Conservation (phyloP, 108 stramenopile genomes). For the Nannochloropsis granulata region DNA sequence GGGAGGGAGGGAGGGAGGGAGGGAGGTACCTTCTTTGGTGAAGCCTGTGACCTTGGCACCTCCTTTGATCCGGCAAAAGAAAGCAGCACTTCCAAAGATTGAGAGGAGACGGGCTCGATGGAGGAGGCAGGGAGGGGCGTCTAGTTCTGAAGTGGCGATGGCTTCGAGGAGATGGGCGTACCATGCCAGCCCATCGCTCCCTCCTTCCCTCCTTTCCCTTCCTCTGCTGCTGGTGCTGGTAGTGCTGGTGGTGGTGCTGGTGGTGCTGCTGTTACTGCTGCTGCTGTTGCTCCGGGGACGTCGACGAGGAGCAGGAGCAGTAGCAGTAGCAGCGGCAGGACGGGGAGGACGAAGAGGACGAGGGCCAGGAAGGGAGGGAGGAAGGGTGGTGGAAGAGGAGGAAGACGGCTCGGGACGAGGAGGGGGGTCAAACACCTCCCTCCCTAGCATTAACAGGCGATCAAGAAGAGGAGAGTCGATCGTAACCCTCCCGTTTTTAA, state of each 20-base stretch:
- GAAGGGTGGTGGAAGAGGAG: not conserved
- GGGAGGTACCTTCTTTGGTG: not conserved
- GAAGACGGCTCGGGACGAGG: not conserved
- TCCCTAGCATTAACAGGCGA: not conserved
- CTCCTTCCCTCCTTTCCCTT: too few relatives aligned
- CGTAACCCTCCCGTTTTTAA: not conserved
- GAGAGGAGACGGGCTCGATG: not conserved
- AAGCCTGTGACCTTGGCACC: not conserved
- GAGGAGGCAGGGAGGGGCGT: not conserved
- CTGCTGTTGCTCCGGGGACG: too few relatives aligned
- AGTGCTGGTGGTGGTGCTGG: too few relatives aligned
- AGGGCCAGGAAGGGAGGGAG: not conserved
- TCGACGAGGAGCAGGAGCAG: too few relatives aligned
- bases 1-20: too few relatives aligned
- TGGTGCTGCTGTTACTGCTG: too few relatives aligned
- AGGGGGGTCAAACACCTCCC: not conserved
- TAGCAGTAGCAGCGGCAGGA: too few relatives aligned
- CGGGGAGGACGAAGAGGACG: too few relatives aligned
- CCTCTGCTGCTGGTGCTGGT: not conserved
- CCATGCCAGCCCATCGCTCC: not conserved
- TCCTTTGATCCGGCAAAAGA: not conserved
- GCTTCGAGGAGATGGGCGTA: not conserved
- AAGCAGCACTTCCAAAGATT: not conserved
- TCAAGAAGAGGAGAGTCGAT: not conserved
- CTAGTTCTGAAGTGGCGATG: not conserved